Percentiles rank a stretch among this genome's conserved stretches.
Conservation (phyloP, 495 filamentous ascomycete genomes). For the Hypoxylon lienhwacheense region DNA sequence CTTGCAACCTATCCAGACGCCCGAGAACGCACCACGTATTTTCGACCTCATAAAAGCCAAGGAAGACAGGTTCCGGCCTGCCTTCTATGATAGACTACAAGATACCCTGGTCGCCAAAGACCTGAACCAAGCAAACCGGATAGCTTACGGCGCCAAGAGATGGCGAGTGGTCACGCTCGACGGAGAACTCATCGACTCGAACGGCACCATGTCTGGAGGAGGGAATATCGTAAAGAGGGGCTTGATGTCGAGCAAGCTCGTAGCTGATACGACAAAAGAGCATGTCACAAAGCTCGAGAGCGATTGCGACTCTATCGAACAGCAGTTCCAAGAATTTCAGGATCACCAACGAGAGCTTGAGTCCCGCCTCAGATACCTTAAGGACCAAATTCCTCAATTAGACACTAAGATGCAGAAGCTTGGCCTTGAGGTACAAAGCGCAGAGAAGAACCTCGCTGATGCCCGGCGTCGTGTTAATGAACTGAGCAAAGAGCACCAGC, state of each 20-base stretch:
- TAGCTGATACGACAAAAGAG: slow-evolving; percentile 79
- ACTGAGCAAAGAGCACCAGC: slow-evolving; percentile 74
- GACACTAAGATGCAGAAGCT: slow-evolving; percentile 94
- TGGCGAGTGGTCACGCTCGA: slow-evolving; percentile 97
- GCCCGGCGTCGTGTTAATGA: slow-evolving; percentile 81
- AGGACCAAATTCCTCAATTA: slow-evolving; percentile 79
- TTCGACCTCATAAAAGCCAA: slow-evolving; percentile 93
- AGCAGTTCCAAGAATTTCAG: slow-evolving; percentile 76
- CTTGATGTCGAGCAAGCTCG: slow-evolving; percentile 93
- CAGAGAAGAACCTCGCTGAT: slow-evolving; percentile 80
- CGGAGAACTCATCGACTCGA: slow-evolving; percentile 94
- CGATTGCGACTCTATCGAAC: slow-evolving; percentile 82
- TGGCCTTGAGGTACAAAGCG: slow-evolving; percentile 83
- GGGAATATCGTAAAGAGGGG: slow-evolving; percentile 85
- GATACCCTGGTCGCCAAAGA: slow-evolving; percentile 94
- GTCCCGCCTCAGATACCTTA: slow-evolving; percentile 65
- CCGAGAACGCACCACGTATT: slow-evolving; percentile 86
- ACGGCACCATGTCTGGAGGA: slow-evolving; percentile 97
- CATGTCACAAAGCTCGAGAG: slow-evolving; percentile 83
- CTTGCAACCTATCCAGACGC: slow-evolving; percentile 76
- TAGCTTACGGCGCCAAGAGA: slow-evolving; percentile 87
- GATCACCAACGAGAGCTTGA: slow-evolving; percentile 79
- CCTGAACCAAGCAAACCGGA: slow-evolving; percentile 89
- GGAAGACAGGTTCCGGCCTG: slow-evolving; percentile 81
- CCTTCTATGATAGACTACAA: slow-evolving; percentile 90